phyloP scores from a whole-genome alignment of 1,284 basidiomycete genomes.

The Ganoderma multipileum region DNA sequence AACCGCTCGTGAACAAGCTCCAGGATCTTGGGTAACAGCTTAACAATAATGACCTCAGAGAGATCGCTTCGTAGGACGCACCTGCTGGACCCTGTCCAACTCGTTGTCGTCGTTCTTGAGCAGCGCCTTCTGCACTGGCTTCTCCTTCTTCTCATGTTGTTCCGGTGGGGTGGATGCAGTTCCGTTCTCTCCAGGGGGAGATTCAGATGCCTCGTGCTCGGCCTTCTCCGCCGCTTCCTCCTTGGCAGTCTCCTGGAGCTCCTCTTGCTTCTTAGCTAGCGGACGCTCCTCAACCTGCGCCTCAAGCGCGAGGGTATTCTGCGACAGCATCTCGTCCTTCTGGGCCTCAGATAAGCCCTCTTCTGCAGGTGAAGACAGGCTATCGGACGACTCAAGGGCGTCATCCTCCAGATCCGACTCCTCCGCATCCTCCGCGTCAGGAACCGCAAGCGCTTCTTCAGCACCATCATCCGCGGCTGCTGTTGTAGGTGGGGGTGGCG shows the following conservation, averaged over 20 bases:
- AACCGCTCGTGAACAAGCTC: conserved; percentile 80
- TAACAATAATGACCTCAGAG: background rate
- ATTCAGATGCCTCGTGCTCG: conserved; percentile 14
- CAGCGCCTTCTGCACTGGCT: conserved; percentile 69
- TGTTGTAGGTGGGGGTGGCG: conserved; percentile 35
- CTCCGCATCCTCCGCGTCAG: conserved; percentile 17
- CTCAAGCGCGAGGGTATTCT: conserved; percentile 77
- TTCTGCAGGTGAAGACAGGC: conserved; percentile 38
- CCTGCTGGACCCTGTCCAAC: conserved; percentile 77
- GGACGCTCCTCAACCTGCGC: conserved; percentile 89
- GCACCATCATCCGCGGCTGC: conserved; percentile 16
- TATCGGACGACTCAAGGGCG: conserved; percentile 16
- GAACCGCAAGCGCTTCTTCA: conserved; percentile 3
- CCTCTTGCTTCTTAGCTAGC: conserved; percentile 88
- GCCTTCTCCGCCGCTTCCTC: background rate
- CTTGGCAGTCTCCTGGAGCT: conserved; percentile 56
- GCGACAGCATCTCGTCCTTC: conserved; percentile 62
- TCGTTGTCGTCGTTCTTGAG: conserved; percentile 92
- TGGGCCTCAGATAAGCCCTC: conserved; percentile 50
- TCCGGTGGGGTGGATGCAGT: conserved; percentile 23
- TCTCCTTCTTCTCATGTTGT: conserved; percentile 43
- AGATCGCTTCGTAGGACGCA: conserved; percentile 43
- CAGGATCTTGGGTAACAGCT: conserved; percentile 62
- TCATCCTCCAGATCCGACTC: conserved; percentile 22
- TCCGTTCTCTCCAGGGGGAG: conserved; percentile 23